These are phyloP conservation scores for Candida verbasci DNA, from an alignment of 805 yeast genomes.

Conservation along the genomic window DNA sequence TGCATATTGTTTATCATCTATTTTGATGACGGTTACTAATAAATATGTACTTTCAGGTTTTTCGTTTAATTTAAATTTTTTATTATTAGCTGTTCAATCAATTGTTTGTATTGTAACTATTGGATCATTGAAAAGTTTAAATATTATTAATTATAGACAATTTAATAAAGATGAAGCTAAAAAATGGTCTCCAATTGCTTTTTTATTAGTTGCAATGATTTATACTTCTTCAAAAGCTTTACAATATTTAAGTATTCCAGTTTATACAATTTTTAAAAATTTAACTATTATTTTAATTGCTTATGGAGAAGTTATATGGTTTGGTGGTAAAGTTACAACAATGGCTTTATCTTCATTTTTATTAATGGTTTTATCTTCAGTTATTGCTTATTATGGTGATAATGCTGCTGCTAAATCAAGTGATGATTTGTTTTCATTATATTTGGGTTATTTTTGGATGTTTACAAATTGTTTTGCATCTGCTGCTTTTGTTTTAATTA, in stretches of 20 bases:
- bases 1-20: conserved; percentile 89
- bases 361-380: conserved; percentile 92
- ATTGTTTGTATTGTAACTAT: conserved; percentile 76
- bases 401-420: conserved; percentile 32
- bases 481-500: conserved; percentile 86
- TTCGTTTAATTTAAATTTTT: conserved; percentile 75
- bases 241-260: conserved; percentile 87
- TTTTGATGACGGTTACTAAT: conserved; percentile 95
- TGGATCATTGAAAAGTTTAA: conserved; percentile 64
- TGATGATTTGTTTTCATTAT: conserved; percentile 43
- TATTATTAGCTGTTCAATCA: conserved; percentile 84
- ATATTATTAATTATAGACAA: conserved; percentile 81
- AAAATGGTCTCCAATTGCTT: conserved; percentile 93
- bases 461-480: conserved; percentile 88
- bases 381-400: conserved; percentile 93
- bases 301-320: conserved; percentile 97
- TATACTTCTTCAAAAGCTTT: conserved; percentile 95
- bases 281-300: conserved; percentile 95
- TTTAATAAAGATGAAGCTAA: conserved; percentile 84
- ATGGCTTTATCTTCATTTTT: conserved; percentile 87
- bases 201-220: conserved; percentile 86
- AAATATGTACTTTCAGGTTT: conserved; percentile 83
- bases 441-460: conserved; percentile 95
- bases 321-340: conserved; percentile 85
- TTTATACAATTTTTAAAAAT: conserved; percentile 96